phyloP scores from a whole-genome alignment of 73 alveolate species.

The Strombidium stylifer region DNA sequence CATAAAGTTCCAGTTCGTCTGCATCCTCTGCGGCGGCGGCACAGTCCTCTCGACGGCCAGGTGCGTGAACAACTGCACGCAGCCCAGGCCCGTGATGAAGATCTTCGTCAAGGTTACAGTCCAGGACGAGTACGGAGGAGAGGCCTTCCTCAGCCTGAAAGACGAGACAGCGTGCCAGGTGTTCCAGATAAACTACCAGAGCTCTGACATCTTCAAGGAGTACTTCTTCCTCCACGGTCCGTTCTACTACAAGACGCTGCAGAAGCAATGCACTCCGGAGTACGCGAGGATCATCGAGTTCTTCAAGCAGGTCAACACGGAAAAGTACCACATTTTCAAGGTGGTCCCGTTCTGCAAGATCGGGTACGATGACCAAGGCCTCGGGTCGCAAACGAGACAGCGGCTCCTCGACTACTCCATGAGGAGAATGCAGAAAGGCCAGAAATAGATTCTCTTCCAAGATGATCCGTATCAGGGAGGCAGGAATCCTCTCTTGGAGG shows the following conservation, averaged over 20 bases:
- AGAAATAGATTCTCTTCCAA: neutral
- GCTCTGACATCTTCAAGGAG: constrained; percentile 5
- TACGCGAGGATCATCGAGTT: constrained; percentile 6
- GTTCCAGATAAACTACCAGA: neutral
- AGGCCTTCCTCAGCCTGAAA: constrained; percentile 11
- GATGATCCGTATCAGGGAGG: too few species aligned
- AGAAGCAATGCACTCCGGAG: neutral
- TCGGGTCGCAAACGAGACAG: neutral
- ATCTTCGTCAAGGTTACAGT: neutral
- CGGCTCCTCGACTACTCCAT: neutral
- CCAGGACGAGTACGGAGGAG: constrained; percentile 3
- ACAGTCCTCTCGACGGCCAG: constrained; percentile 22
- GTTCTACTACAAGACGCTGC: neutral
- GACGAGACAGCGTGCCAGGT: constrained; percentile 25
- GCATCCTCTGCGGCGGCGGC: constrained; percentile 17
- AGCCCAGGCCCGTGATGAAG: constrained; percentile 14
- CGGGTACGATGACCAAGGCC: constrained; percentile 14
- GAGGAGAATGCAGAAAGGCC: neutral
- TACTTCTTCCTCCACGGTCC: constrained; percentile 24
- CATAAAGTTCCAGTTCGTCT: constrained; percentile 18
- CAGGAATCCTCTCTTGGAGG: too few species aligned
- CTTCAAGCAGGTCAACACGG: neutral
- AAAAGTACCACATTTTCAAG: neutral
- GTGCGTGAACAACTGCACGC: constrained; percentile 2
- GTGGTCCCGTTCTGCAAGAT: constrained; percentile 14